A percentile compares a stretch with the other conserved stretches of the same genome.
phyloP scores from a whole-genome alignment of 2,329 filamentous ascomycete genomes.

The Penicillium sp. region DNA sequence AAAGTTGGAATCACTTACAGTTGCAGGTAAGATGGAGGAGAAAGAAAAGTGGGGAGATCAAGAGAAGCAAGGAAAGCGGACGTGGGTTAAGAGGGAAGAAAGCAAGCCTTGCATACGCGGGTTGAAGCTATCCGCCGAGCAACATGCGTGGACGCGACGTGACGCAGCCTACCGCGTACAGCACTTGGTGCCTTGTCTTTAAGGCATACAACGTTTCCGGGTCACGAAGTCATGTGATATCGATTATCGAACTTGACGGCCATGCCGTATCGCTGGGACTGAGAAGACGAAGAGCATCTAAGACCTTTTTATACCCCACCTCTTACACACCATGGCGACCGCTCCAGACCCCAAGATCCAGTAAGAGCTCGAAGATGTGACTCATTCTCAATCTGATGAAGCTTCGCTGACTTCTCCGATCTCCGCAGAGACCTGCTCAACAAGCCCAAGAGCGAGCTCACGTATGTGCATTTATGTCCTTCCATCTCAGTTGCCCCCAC shows the following conservation, averaged over 20 bases:
- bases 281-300: constrained; percentile 5
- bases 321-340: constrained; percentile 47
- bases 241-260: constrained; percentile 7
- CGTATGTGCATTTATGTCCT: constrained; percentile 53
- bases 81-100: constrained; percentile 17
- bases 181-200: constrained; percentile 5
- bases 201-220: constrained; percentile 1
- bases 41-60: constrained; percentile 12
- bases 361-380: constrained; percentile 43
- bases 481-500: neutral
- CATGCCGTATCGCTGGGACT: constrained; percentile 8
- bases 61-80: constrained; percentile 8
- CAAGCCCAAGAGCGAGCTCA: constrained; percentile 85
- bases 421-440: constrained; percentile 69
- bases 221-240: constrained; percentile 11
- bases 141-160: constrained; percentile 38
- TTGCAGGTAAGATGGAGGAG: constrained; percentile 10
- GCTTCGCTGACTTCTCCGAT: constrained; percentile 16
- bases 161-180: constrained; percentile 33
- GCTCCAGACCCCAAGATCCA: constrained; percentile 60
- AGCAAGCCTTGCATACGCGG: constrained; percentile 30
- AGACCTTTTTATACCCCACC: constrained; percentile 23
- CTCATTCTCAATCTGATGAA: constrained; percentile 8
- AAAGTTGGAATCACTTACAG: constrained; percentile 9
- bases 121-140: constrained; percentile 29